A percentile compares a stretch with the other conserved stretches of the same genome.
phyloP scores from a whole-genome alignment of 2,329 filamentous ascomycete species.

The Fusarium fujikuroi region DNA sequence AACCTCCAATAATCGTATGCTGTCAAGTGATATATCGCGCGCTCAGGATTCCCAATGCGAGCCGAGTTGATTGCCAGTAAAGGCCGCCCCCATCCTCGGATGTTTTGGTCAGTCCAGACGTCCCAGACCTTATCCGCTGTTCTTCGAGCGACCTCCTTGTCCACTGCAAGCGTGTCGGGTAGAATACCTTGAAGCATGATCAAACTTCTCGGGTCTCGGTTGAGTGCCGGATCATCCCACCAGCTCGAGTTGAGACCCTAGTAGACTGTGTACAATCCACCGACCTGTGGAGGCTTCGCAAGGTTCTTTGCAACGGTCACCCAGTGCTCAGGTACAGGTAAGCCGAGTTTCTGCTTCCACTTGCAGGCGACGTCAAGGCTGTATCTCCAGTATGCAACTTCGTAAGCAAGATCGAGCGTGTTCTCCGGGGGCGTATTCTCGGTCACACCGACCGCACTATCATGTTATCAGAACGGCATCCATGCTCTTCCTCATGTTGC shows the following conservation, averaged over 20 bases:
- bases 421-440: slow-evolving; percentile 69
- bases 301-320: slow-evolving; percentile 60
- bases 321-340: slow-evolving; percentile 59
- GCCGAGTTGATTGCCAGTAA: slow-evolving; percentile 59
- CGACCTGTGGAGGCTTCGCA: slow-evolving; percentile 61
- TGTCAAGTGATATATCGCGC: slow-evolving; percentile 55
- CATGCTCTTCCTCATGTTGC: no score
- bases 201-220: slow-evolving; percentile 57
- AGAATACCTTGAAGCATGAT: slow-evolving; percentile 58
- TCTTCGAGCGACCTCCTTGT: slow-evolving; percentile 47
- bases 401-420: slow-evolving; percentile 68
- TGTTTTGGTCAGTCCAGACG: slow-evolving; percentile 55
- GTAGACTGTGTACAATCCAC: slow-evolving; percentile 65
- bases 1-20: slow-evolving; percentile 56
- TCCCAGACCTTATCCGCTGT: slow-evolving; percentile 54
- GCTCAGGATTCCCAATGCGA: slow-evolving; percentile 53
- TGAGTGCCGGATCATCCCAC: slow-evolving; percentile 53
- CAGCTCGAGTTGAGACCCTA: slow-evolving; percentile 60
- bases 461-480: background rate
- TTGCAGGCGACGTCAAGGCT: slow-evolving; percentile 63
- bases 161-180: slow-evolving; percentile 52
- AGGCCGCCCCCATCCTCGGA: slow-evolving; percentile 59
- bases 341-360: slow-evolving; percentile 62
- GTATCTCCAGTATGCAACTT: slow-evolving; percentile 71
- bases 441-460: slow-evolving; percentile 54